Percentiles rank a stretch among this genome's conserved stretches.
phyloP scores from a whole-genome alignment of 2,329 filamentous ascomycete species.

The Trichoderma sp. region DNA sequence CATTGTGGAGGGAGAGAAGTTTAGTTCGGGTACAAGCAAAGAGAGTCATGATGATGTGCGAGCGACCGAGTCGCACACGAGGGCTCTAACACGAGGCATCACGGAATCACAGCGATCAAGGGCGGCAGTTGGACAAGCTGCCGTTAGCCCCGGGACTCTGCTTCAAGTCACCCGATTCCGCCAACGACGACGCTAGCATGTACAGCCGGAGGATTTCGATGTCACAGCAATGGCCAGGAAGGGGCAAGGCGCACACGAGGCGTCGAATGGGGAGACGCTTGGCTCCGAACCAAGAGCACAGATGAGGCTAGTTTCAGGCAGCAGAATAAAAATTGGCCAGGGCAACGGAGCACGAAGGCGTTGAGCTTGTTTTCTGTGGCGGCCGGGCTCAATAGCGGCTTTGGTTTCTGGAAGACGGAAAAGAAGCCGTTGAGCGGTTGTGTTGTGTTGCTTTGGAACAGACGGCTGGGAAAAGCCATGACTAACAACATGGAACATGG shows the following conservation, averaged over 20 bases:
- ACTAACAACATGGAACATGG: neutral
- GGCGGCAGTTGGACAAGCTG: slow-evolving; percentile 12
- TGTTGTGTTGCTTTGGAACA: neutral
- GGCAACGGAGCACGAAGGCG: neutral
- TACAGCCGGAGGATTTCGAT: slow-evolving; percentile 8
- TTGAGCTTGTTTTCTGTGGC: slow-evolving; percentile 4
- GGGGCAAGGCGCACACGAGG: slow-evolving; percentile 15
- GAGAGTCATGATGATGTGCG: neutral
- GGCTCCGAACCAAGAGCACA: neutral
- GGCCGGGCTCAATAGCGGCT: neutral
- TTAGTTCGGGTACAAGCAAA: neutral
- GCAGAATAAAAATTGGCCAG: slow-evolving; percentile 19
- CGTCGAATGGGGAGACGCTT: slow-evolving; percentile 19
- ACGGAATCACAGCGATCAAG: neutral
- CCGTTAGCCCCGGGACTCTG: slow-evolving; percentile 3
- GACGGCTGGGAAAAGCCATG: neutral
- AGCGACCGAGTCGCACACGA: neutral
- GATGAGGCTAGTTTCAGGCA: slow-evolving; percentile 17
- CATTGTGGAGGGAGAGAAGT: neutral
- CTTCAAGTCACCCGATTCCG: neutral
- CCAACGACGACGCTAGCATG: neutral
- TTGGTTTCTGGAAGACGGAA: slow-evolving; percentile 1
- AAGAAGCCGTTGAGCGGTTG: neutral
- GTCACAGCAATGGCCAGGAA: neutral
- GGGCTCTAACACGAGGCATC: slow-evolving; percentile 8